phyloP scores from a whole-genome alignment of 2,329 filamentous ascomycete species.

The Tolypocladium album region DNA sequence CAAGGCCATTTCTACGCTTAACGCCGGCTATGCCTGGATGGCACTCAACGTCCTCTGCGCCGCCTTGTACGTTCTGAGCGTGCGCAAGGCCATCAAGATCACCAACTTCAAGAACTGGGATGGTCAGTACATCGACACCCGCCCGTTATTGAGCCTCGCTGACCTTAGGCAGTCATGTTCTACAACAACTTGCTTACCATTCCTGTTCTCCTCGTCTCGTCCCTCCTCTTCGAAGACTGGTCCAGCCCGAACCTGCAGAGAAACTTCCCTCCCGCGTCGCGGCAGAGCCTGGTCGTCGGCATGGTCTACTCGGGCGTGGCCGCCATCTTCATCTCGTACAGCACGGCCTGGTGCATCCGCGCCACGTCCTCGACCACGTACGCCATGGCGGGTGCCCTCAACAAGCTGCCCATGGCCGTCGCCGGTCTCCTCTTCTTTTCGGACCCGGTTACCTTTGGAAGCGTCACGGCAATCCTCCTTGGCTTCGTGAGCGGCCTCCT shows the following conservation, averaged over 20 bases:
- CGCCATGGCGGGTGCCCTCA: slow-evolving; percentile 95
- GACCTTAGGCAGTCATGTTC: slow-evolving; percentile 72
- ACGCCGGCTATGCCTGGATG: slow-evolving; percentile 97
- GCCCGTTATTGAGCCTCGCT: slow-evolving; percentile 11
- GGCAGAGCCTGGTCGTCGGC: slow-evolving; percentile 70
- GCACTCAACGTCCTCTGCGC: slow-evolving; percentile 92
- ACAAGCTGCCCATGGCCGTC: slow-evolving; percentile 93
- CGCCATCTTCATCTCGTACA: slow-evolving; percentile 98
- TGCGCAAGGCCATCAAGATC: slow-evolving; percentile 98
- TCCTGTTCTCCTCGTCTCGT: slow-evolving; percentile 74
- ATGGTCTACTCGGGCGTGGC: slow-evolving; percentile 92
- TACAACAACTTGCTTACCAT: slow-evolving; percentile 99
- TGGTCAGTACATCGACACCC: slow-evolving; percentile 51
- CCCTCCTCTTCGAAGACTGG: slow-evolving; percentile 85
- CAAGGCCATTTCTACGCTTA: slow-evolving; percentile 75
- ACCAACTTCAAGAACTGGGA: slow-evolving; percentile 99
- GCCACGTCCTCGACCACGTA: slow-evolving; percentile 97
- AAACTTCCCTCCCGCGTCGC: slow-evolving; percentile 80
- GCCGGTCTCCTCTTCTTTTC: slow-evolving; percentile 93
- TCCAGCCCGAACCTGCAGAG: slow-evolving; percentile 67
- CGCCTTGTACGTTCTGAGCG: slow-evolving; percentile 77
- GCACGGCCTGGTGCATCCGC: slow-evolving; percentile 96
- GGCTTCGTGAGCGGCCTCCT: slow-evolving; percentile 90
- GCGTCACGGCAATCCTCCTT: slow-evolving; percentile 80
- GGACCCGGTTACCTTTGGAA: slow-evolving; percentile 83